These are phyloP conservation scores for Dactylis glomerata DNA, from an alignment of 176 grass and related monocot species.

Conservation along the genomic window DNA sequence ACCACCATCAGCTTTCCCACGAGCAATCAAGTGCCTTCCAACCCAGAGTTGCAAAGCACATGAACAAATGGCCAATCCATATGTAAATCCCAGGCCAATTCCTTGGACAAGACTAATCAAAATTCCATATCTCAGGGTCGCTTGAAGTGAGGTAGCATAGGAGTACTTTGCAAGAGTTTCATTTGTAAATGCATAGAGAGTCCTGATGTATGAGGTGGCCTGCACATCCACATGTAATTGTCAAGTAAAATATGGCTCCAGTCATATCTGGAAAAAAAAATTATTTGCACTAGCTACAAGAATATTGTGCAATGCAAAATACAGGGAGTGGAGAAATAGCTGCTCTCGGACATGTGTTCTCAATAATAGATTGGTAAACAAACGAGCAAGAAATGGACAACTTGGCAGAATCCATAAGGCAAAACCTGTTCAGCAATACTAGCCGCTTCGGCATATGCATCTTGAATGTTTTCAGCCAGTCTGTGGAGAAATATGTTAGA, in stretches of 20 bases:
- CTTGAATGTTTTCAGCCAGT: conserved; percentile 98
- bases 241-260: conserved; percentile 19
- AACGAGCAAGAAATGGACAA: conserved; percentile 6
- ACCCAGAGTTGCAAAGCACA: conserved; percentile 99
- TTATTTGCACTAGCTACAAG: conserved; percentile 8
- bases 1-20: conserved; percentile 84
- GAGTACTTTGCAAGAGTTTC: conserved; percentile 99
- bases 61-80: conserved; percentile 96
- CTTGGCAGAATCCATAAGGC: neutral
- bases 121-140: conserved; percentile 94
- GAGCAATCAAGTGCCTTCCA: conserved; percentile 72
- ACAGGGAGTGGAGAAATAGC: conserved; percentile 5
- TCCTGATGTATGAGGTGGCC: conserved; percentile 89
- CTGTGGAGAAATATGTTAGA: conserved; percentile 99
- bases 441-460: conserved; percentile 97
- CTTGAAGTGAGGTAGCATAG: conserved; percentile 98
- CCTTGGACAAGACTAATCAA: conserved; percentile 99
- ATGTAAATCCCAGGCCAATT: conserved; percentile 97
- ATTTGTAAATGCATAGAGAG: conserved; percentile 91
- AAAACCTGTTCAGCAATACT: conserved; percentile 98
- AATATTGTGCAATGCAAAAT: neutral
- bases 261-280: conserved; percentile 16
- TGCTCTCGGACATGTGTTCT: neutral
- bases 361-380: neutral
- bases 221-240: conserved; percentile 31